Evolutionary conservation across 208 protist genomes (phyloP).

Genomic region (Leishmania turanica): DNA sequence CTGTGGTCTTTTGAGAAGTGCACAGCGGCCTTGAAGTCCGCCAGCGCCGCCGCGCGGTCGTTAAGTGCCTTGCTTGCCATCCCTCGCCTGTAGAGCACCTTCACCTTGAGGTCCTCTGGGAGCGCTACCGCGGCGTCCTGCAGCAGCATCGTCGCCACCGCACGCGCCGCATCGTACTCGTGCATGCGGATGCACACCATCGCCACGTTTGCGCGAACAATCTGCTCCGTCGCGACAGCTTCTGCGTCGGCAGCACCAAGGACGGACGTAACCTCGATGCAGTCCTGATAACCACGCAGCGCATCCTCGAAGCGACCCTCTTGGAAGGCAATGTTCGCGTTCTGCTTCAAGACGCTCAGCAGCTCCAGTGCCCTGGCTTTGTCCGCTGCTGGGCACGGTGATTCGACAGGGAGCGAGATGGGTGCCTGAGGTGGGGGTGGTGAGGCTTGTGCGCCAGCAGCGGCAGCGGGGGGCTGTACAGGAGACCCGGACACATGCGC

Average conservation of each 20-base stretch:
- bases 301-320: conserved; percentile 65
- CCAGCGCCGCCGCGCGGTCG: conserved; percentile 58
- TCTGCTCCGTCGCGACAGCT: conserved; percentile 50
- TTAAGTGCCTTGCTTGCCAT: conserved; percentile 63
- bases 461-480: background rate
- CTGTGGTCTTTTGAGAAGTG: conserved; percentile 55
- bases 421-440: background rate
- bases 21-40: conserved; percentile 73
- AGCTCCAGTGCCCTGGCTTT: conserved; percentile 45
- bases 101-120: conserved; percentile 59
- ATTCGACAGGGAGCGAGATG: conserved; percentile 26
- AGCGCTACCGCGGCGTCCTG: conserved; percentile 49
- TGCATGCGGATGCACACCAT: conserved; percentile 69
- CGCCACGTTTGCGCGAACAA: conserved; percentile 73
- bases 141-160: conserved; percentile 78
- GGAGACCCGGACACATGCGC: background rate
- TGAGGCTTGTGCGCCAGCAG: background rate
- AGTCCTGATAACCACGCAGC: conserved; percentile 72
- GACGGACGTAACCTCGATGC: conserved; percentile 55
- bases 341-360: conserved; percentile 51
- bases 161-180: conserved; percentile 68
- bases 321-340: conserved; percentile 69
- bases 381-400: conserved; percentile 20
- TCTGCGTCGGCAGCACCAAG: conserved; percentile 54
- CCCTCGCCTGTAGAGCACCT: conserved; percentile 80